These are phyloP conservation scores for Huntiella savannae DNA, from an alignment of 2,329 filamentous ascomycete species.

Conservation along the genomic window DNA sequence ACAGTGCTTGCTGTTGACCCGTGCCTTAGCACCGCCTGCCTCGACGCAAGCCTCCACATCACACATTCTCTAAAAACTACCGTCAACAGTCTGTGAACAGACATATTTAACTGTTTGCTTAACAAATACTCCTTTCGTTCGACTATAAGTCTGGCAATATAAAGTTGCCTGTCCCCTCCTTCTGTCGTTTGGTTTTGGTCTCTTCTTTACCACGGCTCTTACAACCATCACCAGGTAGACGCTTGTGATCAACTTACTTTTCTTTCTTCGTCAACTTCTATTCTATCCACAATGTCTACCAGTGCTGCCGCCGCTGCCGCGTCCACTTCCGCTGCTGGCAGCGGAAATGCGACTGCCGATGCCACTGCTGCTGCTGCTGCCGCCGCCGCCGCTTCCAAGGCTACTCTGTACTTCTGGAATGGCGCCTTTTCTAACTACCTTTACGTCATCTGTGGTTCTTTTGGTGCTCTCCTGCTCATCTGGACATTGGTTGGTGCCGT, in stretches of 20 bases:
- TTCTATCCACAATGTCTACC: conserved; percentile 5
- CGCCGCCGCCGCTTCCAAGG: conserved; percentile 15
- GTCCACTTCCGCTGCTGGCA: conserved; percentile 10
- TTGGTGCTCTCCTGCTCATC: conserved; percentile 42
- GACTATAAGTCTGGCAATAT: too few species aligned
- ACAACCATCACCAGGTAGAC: conserved; percentile 2
- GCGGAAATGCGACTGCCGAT: conserved; percentile 9
- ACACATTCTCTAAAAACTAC: too few species aligned
- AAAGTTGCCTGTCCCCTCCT: conserved; percentile 1
- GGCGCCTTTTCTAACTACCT: conserved; percentile 40
- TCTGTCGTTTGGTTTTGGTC: neutral
- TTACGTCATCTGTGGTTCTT: conserved; percentile 41
- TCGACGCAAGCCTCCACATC: too few species aligned
- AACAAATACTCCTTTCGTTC: too few species aligned
- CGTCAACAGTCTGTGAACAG: too few species aligned
- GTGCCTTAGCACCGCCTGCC: too few species aligned
- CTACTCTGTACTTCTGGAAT: conserved; percentile 21
- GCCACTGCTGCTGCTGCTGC: conserved; percentile 8
- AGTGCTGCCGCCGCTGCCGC: conserved; percentile 2
- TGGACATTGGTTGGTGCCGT: conserved; percentile 46
- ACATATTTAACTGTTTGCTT: too few species aligned
- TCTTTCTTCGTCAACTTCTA: neutral
- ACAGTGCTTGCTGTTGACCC: too few species aligned
- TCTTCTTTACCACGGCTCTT: conserved; percentile 5
- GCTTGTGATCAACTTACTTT: neutral